These are phyloP conservation scores for Phialophora chinensis DNA, from an alignment of 2,329 filamentous ascomycete species.

Conservation along the genomic window DNA sequence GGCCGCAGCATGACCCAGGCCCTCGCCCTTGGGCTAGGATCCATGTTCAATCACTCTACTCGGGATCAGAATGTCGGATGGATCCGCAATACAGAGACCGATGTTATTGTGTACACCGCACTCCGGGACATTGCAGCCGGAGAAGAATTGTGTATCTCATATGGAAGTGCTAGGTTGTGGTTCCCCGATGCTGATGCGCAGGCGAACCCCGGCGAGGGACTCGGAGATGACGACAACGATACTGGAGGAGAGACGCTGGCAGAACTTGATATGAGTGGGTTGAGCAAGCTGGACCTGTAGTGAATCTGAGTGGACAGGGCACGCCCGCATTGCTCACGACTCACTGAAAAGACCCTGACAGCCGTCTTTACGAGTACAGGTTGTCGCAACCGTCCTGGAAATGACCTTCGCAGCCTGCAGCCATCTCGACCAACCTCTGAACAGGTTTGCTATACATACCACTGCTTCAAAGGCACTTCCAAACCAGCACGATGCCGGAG, in stretches of 20 bases:
- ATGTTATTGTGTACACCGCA: slow-evolving; percentile 55
- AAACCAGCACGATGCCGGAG: not conserved
- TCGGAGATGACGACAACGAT: slow-evolving; percentile 22
- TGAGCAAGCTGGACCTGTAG: slow-evolving; percentile 34
- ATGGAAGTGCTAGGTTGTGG: slow-evolving; percentile 41
- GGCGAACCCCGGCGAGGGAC: not conserved
- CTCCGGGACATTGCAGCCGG: slow-evolving; percentile 54
- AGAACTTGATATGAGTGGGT: slow-evolving; percentile 33
- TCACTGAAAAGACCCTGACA: not conserved
- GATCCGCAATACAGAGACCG: slow-evolving; percentile 52
- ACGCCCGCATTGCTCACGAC: not conserved
- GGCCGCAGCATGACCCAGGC: slow-evolving; percentile 53
- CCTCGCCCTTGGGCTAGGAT: slow-evolving; percentile 59
- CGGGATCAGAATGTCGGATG: slow-evolving; percentile 59
- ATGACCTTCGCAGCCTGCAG: not conserved
- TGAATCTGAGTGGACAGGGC: not conserved
- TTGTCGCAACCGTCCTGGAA: not conserved
- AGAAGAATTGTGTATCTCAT: slow-evolving; percentile 58
- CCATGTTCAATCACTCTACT: slow-evolving; percentile 62
- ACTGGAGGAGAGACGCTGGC: slow-evolving; percentile 20
- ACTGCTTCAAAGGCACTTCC: not conserved
- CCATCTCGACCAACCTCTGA: not conserved
- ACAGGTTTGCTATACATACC: not conserved
- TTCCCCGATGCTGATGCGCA: slow-evolving; percentile 40
- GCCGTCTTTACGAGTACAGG: not conserved